phyloP scores from a whole-genome alignment of 2,329 filamentous ascomycete species.

The Trichoderma simmonsii region DNA sequence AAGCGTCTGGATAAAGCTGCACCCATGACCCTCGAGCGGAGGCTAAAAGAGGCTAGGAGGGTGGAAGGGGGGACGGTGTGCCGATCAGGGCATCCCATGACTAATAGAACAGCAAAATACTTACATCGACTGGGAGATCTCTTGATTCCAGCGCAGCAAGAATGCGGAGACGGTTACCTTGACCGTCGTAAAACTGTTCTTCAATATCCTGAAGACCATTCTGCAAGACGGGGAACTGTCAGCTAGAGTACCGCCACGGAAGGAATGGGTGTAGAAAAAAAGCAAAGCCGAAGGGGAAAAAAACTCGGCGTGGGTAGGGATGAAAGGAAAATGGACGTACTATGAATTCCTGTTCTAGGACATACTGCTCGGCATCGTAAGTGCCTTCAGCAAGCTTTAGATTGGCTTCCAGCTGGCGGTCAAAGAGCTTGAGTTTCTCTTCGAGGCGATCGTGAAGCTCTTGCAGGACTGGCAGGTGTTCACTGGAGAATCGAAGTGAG shows the following conservation, averaged over 20 bases:
- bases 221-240: constrained; percentile 27
- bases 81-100: background rate
- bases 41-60: background rate
- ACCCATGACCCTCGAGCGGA: background rate
- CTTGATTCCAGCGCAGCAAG: constrained; percentile 44
- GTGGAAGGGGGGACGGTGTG: background rate
- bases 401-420: constrained; percentile 34
- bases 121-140: constrained; percentile 48
- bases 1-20: background rate
- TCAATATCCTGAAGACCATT: constrained; percentile 39
- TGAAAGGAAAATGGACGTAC: constrained; percentile 32
- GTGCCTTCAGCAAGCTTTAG: constrained; percentile 39
- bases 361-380: constrained; percentile 33
- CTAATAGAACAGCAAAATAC: constrained; percentile 25
- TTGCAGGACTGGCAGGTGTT: constrained; percentile 50
- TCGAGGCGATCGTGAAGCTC: constrained; percentile 43
- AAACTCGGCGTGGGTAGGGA: constrained; percentile 16
- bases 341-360: constrained; percentile 35
- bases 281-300: background rate
- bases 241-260: constrained; percentile 15
- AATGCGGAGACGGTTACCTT: constrained; percentile 45
- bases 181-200: constrained; percentile 43
- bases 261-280: background rate
- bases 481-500: constrained; percentile 50
- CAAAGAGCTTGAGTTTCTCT: constrained; percentile 31